These are phyloP conservation scores for Tephrocybe sp. DNA, from an alignment of 768 basidiomycete genomes.

Conservation along the genomic window DNA sequence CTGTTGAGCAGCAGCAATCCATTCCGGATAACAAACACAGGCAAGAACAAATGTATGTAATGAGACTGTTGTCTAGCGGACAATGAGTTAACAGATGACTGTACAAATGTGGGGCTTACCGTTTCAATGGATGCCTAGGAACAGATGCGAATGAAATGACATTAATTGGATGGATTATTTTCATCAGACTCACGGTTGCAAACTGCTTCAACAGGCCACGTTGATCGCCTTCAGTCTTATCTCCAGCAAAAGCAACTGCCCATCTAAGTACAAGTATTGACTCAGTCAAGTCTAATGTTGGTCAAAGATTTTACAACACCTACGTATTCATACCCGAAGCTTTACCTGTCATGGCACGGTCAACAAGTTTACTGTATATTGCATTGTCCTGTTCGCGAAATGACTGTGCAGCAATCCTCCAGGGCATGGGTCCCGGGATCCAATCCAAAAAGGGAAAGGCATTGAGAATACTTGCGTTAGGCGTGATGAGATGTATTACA, in stretches of 20 bases:
- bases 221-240: background rate
- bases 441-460: background rate
- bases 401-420: background rate
- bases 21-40: conserved; percentile 34
- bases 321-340: background rate
- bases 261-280: background rate
- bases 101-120: too few species aligned
- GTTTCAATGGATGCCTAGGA: too few species aligned
- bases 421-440: background rate
- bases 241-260: background rate
- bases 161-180: too few species aligned
- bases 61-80: conserved; percentile 23
- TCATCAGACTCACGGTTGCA: too few species aligned
- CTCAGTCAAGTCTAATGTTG: too few species aligned
- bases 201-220: too few species aligned
- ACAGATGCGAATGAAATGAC: too few species aligned
- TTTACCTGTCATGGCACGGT: background rate
- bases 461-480: background rate
- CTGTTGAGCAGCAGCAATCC: conserved; percentile 33
- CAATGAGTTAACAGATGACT: background rate
- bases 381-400: background rate
- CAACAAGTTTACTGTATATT: background rate
- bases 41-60: conserved; percentile 34
- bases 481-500: background rate
- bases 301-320: too few species aligned